Base-by-base conservation (phyloP, 2,329 filamentous ascomycete species). In the Dendryphion nanum region DNA sequence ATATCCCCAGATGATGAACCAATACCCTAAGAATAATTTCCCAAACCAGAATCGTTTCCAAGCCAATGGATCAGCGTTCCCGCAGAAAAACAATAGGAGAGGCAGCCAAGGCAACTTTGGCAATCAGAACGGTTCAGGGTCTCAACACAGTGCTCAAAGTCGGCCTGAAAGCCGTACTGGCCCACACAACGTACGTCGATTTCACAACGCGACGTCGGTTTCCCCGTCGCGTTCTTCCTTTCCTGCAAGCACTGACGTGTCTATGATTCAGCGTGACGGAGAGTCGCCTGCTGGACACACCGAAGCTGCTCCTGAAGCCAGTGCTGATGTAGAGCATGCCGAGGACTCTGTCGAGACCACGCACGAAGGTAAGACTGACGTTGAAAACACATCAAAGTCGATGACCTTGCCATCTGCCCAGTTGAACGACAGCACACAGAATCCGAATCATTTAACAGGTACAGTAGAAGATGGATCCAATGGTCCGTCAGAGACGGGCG, bases 21-120 rank as follows among this genome's bases (percentile, higher is more conserved):
- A 76, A 58, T 79, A 74, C 66, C 71, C 71, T 69, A 78, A 75
- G 74, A 75, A 78, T 75, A 76, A 79, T 64, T 77, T 73, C 63
- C 73, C 86, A 70, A 83, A 80, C 79, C 62, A 67, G 53, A 87
- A 87, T 83, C 85, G 89, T 74, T 89, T 85, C 74, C 82, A 80
- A 74, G 81, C 81, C 69, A 81, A 81, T 69, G 85, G 83, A 53
- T 84, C 83, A 55, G 47, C 64, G 55, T 61, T 64, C 51, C 58
- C 67, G 45, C 59, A 62, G 44, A 54, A 51, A 50, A 61, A 60
- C 44, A 59, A 55, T 46, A 67, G 66, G 55, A 65, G 65, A 59
- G 70, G 70, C 50, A 64, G 61, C 41, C 60, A 66, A 33, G 64
- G 58, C 48, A 53, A 57, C 42, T 43, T 54, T 53, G 60, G 42